A percentile compares a stretch with the other conserved stretches of the same genome.
Conservation (phyloP, 306 rosid genomes). For the Lathyrus sativus region DNA sequence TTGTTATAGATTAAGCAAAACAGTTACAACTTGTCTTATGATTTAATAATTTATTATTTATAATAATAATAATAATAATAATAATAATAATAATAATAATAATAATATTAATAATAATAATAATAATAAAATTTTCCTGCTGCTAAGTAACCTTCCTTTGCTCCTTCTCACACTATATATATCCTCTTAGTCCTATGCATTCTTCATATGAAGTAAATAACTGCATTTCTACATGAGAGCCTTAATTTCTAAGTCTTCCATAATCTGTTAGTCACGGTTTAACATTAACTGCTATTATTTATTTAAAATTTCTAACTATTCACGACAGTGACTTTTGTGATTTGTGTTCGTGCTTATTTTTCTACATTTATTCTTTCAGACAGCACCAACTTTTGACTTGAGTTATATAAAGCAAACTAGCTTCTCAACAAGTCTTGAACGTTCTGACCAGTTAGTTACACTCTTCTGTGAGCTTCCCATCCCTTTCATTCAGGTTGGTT, state of each 20-base stretch:
- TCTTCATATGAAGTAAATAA: slow-evolving; percentile 18
- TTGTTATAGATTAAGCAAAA: slow-evolving; percentile 9
- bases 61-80: slow-evolving; percentile 29
- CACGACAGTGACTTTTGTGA: slow-evolving; percentile 41
- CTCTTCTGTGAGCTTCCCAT: slow-evolving; percentile 34
- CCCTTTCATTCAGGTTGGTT: slow-evolving; percentile 45
- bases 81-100: slow-evolving; percentile 29
- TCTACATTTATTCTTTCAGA: slow-evolving; percentile 44
- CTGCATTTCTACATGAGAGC: slow-evolving; percentile 29
- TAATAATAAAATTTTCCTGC: slow-evolving; percentile 24
- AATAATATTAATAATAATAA: slow-evolving; percentile 31
- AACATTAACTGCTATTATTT: slow-evolving; percentile 8
- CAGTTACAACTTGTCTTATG: slow-evolving; percentile 16
- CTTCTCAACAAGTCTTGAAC: slow-evolving; percentile 37
- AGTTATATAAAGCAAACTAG: slow-evolving; percentile 45
- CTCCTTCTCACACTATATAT: slow-evolving; percentile 29
- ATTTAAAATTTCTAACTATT: slow-evolving; percentile 13
- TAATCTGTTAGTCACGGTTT: background rate
- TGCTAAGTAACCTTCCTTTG: slow-evolving; percentile 22
- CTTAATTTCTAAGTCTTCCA: slow-evolving; percentile 37
- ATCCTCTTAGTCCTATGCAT: slow-evolving; percentile 11
- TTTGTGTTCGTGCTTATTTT: slow-evolving; percentile 40
- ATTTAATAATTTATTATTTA: slow-evolving; percentile 34
- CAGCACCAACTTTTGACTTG: slow-evolving; percentile 54
- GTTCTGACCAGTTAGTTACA: slow-evolving; percentile 19